Base-by-base conservation (phyloP, 2,329 filamentous ascomycete species). In the Fusarium zealandicum region DNA sequence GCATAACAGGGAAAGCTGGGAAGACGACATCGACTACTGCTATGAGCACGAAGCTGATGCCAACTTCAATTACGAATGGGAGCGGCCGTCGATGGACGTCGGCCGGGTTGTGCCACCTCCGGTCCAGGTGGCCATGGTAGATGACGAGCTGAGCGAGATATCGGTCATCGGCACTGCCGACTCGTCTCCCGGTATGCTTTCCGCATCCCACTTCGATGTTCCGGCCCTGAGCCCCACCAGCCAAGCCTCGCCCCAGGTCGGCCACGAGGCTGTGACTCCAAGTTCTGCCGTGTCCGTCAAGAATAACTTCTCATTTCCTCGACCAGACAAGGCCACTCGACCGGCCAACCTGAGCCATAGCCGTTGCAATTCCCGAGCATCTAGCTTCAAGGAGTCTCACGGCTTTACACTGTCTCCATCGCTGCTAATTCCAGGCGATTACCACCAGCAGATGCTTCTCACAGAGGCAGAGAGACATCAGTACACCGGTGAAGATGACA, bases 1-100 rank as follows among this genome's bases (percentile, higher is more conserved):
- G 12, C 60, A 64, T n/a, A 63, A 69, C 17, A 72, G 72, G 7
- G 78, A 80, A 62, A 86, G 76, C 61, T 89, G 86, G 86, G 86
- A 89, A 64, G 85, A 87, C 45, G 85, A 85, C 57, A 88, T 89
- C 56, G 86, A 89, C 67, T 89, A 88, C 70, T 88, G 84, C 67
- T 89, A 89, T 65, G 85, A 88, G 60, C 83, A 89, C 63, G 86
- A 85, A 60, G 84, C 81, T 11, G 86, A 89, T 69, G 86, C 85
- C 7, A 78, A 88, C 69, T 88, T 84, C 66, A 81, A 88, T 57
- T 88, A 86, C 62, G 81, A 85, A 37, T 88, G 85, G 85, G 83
- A 86, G 52, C 80, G 82, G 13, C 75, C 79, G 3, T 87, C 84
- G 0, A 63, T 82, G 45, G 83, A 86, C 40, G 67, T 63, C 13